Percentiles rank a stretch among this genome's conserved stretches.
These are phyloP conservation scores for Caryopteris hybrid DNA, from an alignment of 305 asterid species.

Conservation along the genomic window DNA sequence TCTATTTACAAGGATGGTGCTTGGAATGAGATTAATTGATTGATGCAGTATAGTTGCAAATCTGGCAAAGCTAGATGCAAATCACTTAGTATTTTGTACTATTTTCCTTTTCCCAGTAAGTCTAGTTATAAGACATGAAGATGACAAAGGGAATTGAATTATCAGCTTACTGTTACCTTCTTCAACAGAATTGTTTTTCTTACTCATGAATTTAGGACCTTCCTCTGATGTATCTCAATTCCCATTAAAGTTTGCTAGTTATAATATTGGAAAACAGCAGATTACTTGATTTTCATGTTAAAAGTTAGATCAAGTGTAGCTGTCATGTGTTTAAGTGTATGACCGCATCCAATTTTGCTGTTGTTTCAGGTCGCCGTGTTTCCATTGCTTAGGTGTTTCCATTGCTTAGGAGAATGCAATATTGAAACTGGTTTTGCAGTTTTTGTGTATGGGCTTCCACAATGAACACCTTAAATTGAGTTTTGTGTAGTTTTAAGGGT, in stretches of 20 bases:
- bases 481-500: background rate
- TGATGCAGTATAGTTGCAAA: background rate
- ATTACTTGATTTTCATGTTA: background rate
- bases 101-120: background rate
- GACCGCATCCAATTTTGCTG: background rate
- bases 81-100: background rate
- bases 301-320: background rate
- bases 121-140: background rate
- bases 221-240: background rate
- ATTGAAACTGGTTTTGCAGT: background rate
- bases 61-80: background rate
- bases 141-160: background rate
- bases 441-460: background rate
- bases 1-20: too few relatives aligned
- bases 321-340: background rate
- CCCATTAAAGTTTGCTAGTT: background rate
- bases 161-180: background rate
- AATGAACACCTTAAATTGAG: slow-evolving; percentile 16
- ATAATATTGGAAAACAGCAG: background rate
- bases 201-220: background rate
- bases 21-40: background rate
- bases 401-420: too few relatives aligned
- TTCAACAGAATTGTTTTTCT: background rate
- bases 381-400: too few relatives aligned
- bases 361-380: too few relatives aligned